These are phyloP conservation scores for Cyanodermella asteris DNA, from an alignment of 2,329 filamentous ascomycete genomes.

Conservation along the genomic window DNA sequence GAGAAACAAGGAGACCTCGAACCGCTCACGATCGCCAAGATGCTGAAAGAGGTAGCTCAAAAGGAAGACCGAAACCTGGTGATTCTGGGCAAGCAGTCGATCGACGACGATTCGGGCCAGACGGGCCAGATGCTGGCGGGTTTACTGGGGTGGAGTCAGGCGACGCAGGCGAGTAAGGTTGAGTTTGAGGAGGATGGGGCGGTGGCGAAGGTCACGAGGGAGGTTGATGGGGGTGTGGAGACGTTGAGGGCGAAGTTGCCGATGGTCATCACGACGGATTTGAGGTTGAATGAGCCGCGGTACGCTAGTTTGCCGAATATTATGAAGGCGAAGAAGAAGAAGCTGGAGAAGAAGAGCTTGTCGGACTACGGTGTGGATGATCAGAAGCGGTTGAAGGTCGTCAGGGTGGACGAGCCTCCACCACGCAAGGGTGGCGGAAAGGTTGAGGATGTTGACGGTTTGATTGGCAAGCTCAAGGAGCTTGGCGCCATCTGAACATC, in stretches of 20 bases:
- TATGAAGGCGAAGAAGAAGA: slow-evolving; percentile 99
- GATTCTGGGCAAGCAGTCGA: slow-evolving; percentile 90
- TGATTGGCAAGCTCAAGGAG: slow-evolving; percentile 87
- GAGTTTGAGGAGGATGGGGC: slow-evolving; percentile 48
- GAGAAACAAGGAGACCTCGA: slow-evolving; percentile 40
- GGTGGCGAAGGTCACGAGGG: slow-evolving; percentile 55
- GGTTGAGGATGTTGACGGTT: slow-evolving; percentile 91
- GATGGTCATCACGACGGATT: slow-evolving; percentile 83
- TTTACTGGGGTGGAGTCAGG: slow-evolving; percentile 77
- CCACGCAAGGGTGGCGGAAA: slow-evolving; percentile 81
- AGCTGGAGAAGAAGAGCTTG: slow-evolving; percentile 74
- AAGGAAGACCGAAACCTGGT: slow-evolving; percentile 79
- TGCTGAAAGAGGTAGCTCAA: slow-evolving; percentile 59
- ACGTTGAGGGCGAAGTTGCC: slow-evolving; percentile 70
- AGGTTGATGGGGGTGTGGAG: slow-evolving; percentile 91
- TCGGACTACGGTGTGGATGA: slow-evolving; percentile 60
- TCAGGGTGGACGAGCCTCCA: slow-evolving; percentile 80
- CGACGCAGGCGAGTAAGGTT: slow-evolving; percentile 76
- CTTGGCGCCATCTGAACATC: slow-evolving; percentile 63
- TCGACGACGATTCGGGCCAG: slow-evolving; percentile 88
- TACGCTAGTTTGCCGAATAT: slow-evolving; percentile 95
- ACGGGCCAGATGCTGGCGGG: slow-evolving; percentile 97
- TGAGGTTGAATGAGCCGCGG: slow-evolving; percentile 81
- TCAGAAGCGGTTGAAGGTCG: slow-evolving; percentile 57
- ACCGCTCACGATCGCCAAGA: slow-evolving; percentile 78